Conservation (phyloP, 768 basidiomycete species). For the Suillus bovinus region DNA sequence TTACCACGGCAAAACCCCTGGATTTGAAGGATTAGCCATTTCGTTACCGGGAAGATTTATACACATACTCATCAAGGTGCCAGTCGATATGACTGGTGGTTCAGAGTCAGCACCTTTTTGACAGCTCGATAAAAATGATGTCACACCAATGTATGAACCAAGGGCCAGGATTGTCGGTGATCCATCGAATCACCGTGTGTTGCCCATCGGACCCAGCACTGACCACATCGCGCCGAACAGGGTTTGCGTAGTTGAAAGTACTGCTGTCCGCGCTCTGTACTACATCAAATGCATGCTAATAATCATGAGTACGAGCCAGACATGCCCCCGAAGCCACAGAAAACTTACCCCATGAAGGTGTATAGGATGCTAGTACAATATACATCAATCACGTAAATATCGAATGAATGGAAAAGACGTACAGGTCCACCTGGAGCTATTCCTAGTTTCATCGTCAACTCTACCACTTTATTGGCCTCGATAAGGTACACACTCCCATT, state of each 20-base stretch:
- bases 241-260: constrained; percentile 49
- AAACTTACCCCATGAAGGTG: constrained; percentile 43
- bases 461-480: constrained; percentile 29
- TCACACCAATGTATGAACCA: constrained; percentile 30
- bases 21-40: background rate
- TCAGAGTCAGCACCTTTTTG: background rate
- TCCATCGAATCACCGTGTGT: constrained; percentile 44
- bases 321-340: background rate
- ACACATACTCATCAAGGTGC: constrained; percentile 20
- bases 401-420: background rate
- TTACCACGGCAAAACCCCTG: constrained; percentile 32
- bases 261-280: constrained; percentile 39
- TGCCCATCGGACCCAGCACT: constrained; percentile 21
- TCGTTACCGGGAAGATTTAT: background rate
- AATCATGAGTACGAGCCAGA: background rate
- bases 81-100: constrained; percentile 19
- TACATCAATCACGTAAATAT: background rate
- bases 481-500: constrained; percentile 24
- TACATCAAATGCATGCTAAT: constrained; percentile 46
- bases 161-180: constrained; percentile 53
- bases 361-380: constrained; percentile 37
- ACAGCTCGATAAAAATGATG: background rate
- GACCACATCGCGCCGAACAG: constrained; percentile 50
- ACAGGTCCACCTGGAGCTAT: constrained; percentile 11
- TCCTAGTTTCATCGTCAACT: constrained; percentile 13